Percentiles rank a stretch among this genome's conserved stretches.
phyloP scores from a whole-genome alignment of 345 rosid species.

The Lepidium africanum region DNA sequence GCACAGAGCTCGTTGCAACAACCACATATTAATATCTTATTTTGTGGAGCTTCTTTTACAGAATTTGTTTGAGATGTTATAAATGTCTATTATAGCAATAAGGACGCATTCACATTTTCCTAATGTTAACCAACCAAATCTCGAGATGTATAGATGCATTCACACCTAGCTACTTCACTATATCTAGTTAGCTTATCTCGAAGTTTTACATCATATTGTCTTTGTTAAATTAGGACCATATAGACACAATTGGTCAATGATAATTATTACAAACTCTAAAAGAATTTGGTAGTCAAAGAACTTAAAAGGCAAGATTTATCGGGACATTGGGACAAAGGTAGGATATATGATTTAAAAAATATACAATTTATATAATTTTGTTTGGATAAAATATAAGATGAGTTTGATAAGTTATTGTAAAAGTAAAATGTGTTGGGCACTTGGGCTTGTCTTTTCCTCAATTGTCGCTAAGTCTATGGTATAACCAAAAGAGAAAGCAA shows the following conservation, averaged over 20 bases:
- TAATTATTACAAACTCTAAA: conserved; percentile 9
- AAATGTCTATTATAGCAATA: not conserved
- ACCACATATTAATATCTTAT: not conserved
- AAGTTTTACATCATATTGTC: conserved; percentile 12
- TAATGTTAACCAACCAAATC: not conserved
- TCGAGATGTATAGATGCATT: not conserved
- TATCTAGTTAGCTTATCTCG: not conserved
- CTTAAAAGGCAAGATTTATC: conserved; percentile 19
- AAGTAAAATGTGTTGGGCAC: conserved; percentile 8
- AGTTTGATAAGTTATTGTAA: not conserved
- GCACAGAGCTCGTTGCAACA: not conserved
- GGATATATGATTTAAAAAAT: not conserved
- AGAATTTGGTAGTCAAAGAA: conserved; percentile 18
- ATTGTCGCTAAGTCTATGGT: conserved; percentile 16
- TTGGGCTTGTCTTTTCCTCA: conserved; percentile 21
- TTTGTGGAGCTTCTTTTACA: conserved; percentile 4
- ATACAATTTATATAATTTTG: not conserved
- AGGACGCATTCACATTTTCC: not conserved
- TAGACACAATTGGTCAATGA: conserved; percentile 16
- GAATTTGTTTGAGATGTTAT: not conserved
- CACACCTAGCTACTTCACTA: not conserved
- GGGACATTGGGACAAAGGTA: not conserved
- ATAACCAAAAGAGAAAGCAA: conserved; percentile 11
- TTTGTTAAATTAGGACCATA: not conserved
- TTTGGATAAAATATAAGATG: not conserved